A percentile compares a stretch with the other conserved stretches of the same genome.
phyloP scores from a whole-genome alignment of 495 filamentous ascomycete species.

The Neurospora tetrasperma region DNA sequence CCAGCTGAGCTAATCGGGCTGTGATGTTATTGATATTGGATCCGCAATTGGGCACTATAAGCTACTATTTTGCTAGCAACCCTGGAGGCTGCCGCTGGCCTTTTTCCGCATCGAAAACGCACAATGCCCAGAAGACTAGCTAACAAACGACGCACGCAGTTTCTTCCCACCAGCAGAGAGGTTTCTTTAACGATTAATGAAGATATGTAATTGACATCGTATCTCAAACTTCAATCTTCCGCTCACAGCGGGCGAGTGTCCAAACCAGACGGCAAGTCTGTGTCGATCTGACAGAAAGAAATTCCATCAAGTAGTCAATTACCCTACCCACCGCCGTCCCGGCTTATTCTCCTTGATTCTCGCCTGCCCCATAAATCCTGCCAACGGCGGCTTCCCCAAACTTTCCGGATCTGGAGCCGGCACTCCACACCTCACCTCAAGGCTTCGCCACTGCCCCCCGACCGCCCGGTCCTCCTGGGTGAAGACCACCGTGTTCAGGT shows the following conservation, averaged over 20 bases:
- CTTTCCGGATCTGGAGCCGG: slow-evolving; percentile 11
- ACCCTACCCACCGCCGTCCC: neutral
- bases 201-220: too few species aligned
- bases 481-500: slow-evolving; percentile 32
- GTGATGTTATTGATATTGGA: too few species aligned
- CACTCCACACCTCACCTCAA: slow-evolving; percentile 28
- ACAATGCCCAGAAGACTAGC: neutral
- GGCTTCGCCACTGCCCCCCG: slow-evolving; percentile 26
- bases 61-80: rapidly evolving
- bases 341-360: neutral
- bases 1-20: too few species aligned
- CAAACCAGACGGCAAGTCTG: too few species aligned
- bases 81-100: neutral
- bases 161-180: too few species aligned
- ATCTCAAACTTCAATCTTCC: too few species aligned
- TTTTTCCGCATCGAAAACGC: rapidly evolving
- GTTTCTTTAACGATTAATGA: too few species aligned
- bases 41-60: neutral
- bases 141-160: too few species aligned
- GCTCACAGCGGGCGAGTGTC: too few species aligned
- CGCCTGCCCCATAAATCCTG: neutral
- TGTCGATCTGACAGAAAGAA: too few species aligned
- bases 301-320: neutral
- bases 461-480: slow-evolving; percentile 25
- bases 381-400: slow-evolving; percentile 13